Evolutionary conservation across 2,329 filamentous ascomycete genomes (phyloP), one percentile per base, ranked within the genome.

Genomic region (Tolypocladium tundrense): DNA sequence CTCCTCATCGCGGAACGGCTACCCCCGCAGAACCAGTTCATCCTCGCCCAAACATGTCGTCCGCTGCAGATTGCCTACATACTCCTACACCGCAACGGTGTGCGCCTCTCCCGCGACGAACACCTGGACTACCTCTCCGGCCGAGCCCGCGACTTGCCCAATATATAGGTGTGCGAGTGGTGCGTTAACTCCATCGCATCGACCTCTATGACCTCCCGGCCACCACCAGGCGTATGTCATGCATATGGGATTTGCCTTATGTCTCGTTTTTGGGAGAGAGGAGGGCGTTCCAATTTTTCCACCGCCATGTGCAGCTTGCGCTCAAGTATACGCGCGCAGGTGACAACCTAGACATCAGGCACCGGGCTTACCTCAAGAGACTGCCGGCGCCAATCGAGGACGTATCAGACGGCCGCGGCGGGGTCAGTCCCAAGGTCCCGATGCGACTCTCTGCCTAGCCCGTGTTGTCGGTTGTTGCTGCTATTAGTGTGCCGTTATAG

Each of bases 401-500:
- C 24, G 8, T 1, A 9, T 16, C 5, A 13, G 2, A 41, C 19
- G 3, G 7, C 3, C 4, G 31, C 16, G 4, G 1, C 7, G 37
- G 16, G 6, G 7, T 11, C 3, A 31, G 1, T 19, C 24, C 9
- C 42, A 4, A 4, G 3, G 48, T 37, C 27, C 16, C 19, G 13
- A 7, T 31, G 35, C 19, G 35, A 27, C 45, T 37, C 5, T 61
- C 43, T 2, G 40, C 31, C 9, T 58, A 48, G 16, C 57, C 58
- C 7, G 60, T 33, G 45, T 63, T 11, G 60, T 57, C 60, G 60
- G n/a, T 60, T 57, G n/a, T n/a, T 63, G 27, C 37, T 62, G 19
- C 31, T 31, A 6, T n/a, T 58, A 37, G 43, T 52, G 3, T 55
- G 40, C 13, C 43, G 27, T n/a, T 60, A 55, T 7, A 16, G 19